Conservation (phyloP, 345 rosid genomes). For the Draba incana region DNA sequence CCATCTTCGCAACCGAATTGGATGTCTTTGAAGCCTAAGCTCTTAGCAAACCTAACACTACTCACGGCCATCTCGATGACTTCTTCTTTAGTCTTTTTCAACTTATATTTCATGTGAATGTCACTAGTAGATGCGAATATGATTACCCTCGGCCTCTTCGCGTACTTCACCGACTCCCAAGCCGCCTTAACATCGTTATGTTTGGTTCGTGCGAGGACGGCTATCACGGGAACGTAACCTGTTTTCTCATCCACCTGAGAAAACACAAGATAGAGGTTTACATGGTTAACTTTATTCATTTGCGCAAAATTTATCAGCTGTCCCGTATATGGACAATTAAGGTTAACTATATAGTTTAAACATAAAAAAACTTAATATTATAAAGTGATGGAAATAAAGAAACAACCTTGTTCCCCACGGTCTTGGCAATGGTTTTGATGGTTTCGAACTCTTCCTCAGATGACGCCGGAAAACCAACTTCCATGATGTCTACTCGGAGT, state of each 20-base stretch:
- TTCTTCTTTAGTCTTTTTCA: slow-evolving; percentile 73
- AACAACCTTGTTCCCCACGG: slow-evolving; percentile 65
- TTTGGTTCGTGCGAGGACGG: slow-evolving; percentile 77
- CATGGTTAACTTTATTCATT: neutral
- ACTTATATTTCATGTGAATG: slow-evolving; percentile 80
- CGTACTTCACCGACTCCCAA: slow-evolving; percentile 89
- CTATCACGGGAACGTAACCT: slow-evolving; percentile 85
- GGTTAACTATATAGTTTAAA: neutral
- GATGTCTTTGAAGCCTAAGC: slow-evolving; percentile 78
- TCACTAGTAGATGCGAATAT: slow-evolving; percentile 83
- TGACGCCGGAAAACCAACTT: slow-evolving; percentile 84
- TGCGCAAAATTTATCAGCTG: neutral
- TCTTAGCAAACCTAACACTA: slow-evolving; percentile 67
- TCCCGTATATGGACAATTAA: neutral
- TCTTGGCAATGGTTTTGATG: slow-evolving; percentile 66
- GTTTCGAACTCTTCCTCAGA: slow-evolving; percentile 84
- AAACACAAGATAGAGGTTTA: neutral
- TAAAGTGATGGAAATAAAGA: slow-evolving; percentile 1
- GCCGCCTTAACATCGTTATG: slow-evolving; percentile 62
- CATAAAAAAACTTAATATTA: neutral
- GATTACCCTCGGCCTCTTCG: slow-evolving; percentile 73
- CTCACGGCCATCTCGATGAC: slow-evolving; percentile 71
- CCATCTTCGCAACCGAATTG: slow-evolving; percentile 93
- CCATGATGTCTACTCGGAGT: slow-evolving; percentile 89
- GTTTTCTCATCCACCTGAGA: slow-evolving; percentile 46